These are phyloP conservation scores for Venturiaceae sp. DNA, from an alignment of 2,329 filamentous ascomycete genomes.

Conservation along the genomic window DNA sequence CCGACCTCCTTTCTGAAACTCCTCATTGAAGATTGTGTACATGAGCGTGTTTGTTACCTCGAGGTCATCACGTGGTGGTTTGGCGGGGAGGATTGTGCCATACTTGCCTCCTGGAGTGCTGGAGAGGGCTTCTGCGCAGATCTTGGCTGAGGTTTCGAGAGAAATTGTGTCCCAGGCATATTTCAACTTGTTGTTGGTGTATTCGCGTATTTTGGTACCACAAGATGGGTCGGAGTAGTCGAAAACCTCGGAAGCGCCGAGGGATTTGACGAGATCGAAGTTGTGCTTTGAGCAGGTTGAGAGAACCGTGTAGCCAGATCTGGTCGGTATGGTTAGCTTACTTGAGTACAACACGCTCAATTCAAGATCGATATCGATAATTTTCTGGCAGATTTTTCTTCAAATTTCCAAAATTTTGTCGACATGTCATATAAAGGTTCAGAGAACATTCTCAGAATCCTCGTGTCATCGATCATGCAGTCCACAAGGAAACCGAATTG, in stretches of 20 bases:
- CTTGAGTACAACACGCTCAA: too few relatives aligned
- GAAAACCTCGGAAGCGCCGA: slow-evolving; percentile 21
- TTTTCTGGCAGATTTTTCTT: too few relatives aligned
- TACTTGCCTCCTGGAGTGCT: slow-evolving; percentile 24
- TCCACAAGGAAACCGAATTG: slow-evolving; percentile 34
- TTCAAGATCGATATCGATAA: too few relatives aligned
- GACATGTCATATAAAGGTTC: too few relatives aligned
- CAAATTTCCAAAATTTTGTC: too few relatives aligned
- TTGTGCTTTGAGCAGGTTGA: slow-evolving; percentile 26
- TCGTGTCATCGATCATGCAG: slow-evolving; percentile 38
- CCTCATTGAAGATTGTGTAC: slow-evolving; percentile 33
- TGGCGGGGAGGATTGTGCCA: slow-evolving; percentile 29
- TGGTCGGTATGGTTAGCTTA: neutral
- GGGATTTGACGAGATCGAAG: slow-evolving; percentile 16
- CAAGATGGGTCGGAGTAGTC: slow-evolving; percentile 28
- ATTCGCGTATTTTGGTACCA: slow-evolving; percentile 35
- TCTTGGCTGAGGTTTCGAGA: slow-evolving; percentile 25
- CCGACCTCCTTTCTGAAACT: slow-evolving; percentile 20
- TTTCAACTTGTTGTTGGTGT: slow-evolving; percentile 33
- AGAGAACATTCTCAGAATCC: too few relatives aligned
- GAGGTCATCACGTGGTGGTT: slow-evolving; percentile 16
- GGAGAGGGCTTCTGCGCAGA: slow-evolving; percentile 32
- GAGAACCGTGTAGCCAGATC: slow-evolving; percentile 29
- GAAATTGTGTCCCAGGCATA: slow-evolving; percentile 41
- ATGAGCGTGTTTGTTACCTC: slow-evolving; percentile 27